Percentiles rank a stretch among this genome's conserved stretches.
These are phyloP conservation scores for Fusarium humuli DNA, from an alignment of 2,329 filamentous ascomycete species.

Conservation along the genomic window DNA sequence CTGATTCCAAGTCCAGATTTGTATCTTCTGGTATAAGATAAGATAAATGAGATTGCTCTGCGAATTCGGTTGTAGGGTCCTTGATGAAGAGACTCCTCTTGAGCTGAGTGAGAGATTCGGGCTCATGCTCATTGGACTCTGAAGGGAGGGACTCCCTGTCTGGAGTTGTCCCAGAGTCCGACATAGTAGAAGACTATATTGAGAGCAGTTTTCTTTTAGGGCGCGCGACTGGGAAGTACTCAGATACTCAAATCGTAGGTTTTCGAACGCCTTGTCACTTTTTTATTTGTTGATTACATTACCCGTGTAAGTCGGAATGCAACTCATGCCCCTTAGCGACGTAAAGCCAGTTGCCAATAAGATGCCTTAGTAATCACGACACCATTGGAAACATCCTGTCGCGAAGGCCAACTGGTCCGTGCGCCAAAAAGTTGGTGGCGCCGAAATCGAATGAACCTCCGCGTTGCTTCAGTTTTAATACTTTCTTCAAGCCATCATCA, in stretches of 20 bases:
- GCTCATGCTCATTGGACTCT: conserved; percentile 26
- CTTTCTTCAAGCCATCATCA: conserved; percentile 17
- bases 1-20: conserved; percentile 64
- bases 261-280: conserved; percentile 12
- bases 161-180: conserved; percentile 35
- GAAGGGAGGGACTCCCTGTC: conserved; percentile 38
- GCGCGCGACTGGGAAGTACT: neutral
- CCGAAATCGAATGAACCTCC: conserved; percentile 23
- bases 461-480: conserved; percentile 21
- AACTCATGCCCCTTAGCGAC: conserved; percentile 39
- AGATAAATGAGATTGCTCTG: conserved; percentile 68
- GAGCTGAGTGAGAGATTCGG: conserved; percentile 41
- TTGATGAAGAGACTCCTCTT: conserved; percentile 39
- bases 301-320: conserved; percentile 41
- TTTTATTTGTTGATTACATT: conserved; percentile 27
- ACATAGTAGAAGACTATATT: conserved; percentile 23
- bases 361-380: conserved; percentile 24
- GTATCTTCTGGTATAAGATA: conserved; percentile 71
- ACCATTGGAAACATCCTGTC: conserved; percentile 2
- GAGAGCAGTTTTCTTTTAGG: neutral
- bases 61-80: conserved; percentile 55
- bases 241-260: neutral
- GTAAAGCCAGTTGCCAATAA: conserved; percentile 33
- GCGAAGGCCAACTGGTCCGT: conserved; percentile 33
- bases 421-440: conserved; percentile 43